Percentiles rank a stretch among this genome's conserved stretches.
phyloP scores from a whole-genome alignment of 768 basidiomycete species.

The Naganishia vaughanmartiniae region DNA sequence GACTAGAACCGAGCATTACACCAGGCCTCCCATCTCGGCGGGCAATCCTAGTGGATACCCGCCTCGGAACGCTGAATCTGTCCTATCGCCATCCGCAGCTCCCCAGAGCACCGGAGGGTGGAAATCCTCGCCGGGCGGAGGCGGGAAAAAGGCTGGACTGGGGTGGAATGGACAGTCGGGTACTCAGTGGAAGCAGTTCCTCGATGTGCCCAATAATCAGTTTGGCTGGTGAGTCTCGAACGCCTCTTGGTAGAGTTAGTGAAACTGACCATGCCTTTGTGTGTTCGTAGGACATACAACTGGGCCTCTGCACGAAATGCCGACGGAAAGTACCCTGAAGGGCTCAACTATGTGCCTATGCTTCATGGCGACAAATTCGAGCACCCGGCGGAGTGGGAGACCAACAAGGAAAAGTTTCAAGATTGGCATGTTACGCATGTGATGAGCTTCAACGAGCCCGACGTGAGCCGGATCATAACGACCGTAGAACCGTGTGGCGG shows the following conservation, averaged over 20 bases:
- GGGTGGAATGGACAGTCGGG: not conserved
- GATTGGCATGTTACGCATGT: slow-evolving; percentile 35
- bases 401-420: slow-evolving; percentile 12
- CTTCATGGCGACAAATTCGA: not conserved
- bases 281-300: not conserved
- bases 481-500: not conserved
- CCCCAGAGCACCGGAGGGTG: not conserved
- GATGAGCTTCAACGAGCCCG: slow-evolving; percentile 46
- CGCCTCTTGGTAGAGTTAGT: not conserved
- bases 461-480: slow-evolving; percentile 24
- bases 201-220: not conserved
- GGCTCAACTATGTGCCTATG: slow-evolving; percentile 12
- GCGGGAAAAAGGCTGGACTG: not conserved
- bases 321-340: not conserved
- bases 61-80: too few species aligned
- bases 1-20: too few species aligned
- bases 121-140: not conserved
- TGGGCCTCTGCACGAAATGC: not conserved
- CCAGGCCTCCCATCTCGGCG: too few species aligned
- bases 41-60: too few species aligned
- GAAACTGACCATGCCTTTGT: not conserved
- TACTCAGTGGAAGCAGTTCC: slow-evolving; percentile 7
- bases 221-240: slow-evolving; percentile 2
- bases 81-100: not conserved
- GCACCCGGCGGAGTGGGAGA: not conserved